These are phyloP conservation scores for Euryodendron excelsum DNA, from an alignment of 148 eudicot genomes.

Conservation along the genomic window DNA sequence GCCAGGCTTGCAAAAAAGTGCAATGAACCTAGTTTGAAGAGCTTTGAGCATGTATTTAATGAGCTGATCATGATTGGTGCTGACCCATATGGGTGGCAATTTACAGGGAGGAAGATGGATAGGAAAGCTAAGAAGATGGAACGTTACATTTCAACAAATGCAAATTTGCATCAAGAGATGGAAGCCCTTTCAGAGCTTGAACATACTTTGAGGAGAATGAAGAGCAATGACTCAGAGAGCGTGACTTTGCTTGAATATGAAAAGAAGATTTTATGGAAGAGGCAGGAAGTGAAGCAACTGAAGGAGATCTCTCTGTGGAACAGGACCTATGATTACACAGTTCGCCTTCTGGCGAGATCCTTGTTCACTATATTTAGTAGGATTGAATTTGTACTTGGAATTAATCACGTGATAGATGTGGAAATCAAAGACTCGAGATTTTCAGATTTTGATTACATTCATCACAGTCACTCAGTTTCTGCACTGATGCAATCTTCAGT, in stretches of 20 bases:
- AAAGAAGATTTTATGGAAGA: conserved; percentile 55
- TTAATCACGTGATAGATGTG: conserved; percentile 23
- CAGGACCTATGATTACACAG: conserved; percentile 50
- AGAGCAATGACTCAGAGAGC: conserved; percentile 31
- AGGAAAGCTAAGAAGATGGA: conserved; percentile 61
- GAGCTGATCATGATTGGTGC: conserved; percentile 38
- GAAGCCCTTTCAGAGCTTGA: conserved; percentile 55
- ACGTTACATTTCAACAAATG: conserved; percentile 33
- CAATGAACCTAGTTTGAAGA: conserved; percentile 42
- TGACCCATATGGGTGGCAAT: conserved; percentile 51
- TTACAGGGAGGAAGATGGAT: conserved; percentile 58
- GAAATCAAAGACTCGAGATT: conserved; percentile 30
- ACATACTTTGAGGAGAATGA: conserved; percentile 51
- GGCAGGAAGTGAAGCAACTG: conserved; percentile 56
- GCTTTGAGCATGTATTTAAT: conserved; percentile 44
- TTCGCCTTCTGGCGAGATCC: conserved; percentile 50
- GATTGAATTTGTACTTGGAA: conserved; percentile 56
- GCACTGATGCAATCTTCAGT: conserved; percentile 49
- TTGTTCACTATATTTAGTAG: conserved; percentile 40
- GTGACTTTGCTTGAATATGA: conserved; percentile 38
- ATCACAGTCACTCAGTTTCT: conserved; percentile 44
- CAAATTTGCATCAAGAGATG: conserved; percentile 60
- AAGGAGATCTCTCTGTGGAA: conserved; percentile 61
- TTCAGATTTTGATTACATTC: conserved; percentile 28
- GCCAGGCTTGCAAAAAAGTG: conserved; percentile 58